Conservation (phyloP, 2,329 filamentous ascomycete genomes). For the Capronia americana region DNA sequence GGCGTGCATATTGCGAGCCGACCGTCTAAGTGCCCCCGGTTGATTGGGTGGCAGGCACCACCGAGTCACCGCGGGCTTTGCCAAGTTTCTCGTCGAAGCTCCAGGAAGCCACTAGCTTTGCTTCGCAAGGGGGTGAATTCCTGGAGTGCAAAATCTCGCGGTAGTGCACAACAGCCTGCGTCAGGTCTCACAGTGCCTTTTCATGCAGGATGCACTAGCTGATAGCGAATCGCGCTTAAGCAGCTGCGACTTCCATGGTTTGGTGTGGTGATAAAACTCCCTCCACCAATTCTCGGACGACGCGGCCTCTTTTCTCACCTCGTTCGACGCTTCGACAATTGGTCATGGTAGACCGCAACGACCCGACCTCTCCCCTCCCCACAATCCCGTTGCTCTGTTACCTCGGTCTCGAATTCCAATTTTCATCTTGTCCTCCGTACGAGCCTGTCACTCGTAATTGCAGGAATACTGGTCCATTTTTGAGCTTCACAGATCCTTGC, state of each 20-base stretch:
- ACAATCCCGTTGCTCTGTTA: neutral
- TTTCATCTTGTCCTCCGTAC: neutral
- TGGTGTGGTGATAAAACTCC: neutral
- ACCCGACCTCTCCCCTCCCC: neutral
- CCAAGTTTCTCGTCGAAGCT: neutral
- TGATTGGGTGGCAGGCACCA: neutral
- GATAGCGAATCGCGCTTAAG: neutral
- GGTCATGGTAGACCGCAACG: neutral
- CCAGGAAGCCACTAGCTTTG: neutral
- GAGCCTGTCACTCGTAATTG: neutral
- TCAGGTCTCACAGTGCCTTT: neutral
- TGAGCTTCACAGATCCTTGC: no score
- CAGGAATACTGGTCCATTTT: neutral
- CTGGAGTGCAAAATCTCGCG: neutral
- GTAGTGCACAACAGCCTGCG: neutral
- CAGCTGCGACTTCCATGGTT: neutral
- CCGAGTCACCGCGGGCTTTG: neutral
- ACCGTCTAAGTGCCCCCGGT: neutral
- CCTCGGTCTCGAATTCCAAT: neutral
- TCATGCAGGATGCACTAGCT: neutral
- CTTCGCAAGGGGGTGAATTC: neutral
- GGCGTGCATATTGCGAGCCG: neutral
- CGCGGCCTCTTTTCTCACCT: no score
- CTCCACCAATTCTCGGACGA: no score
- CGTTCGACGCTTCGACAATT: neutral